Base-by-base conservation (phyloP, 495 filamentous ascomycete genomes). In the Xylaria scruposa region DNA sequence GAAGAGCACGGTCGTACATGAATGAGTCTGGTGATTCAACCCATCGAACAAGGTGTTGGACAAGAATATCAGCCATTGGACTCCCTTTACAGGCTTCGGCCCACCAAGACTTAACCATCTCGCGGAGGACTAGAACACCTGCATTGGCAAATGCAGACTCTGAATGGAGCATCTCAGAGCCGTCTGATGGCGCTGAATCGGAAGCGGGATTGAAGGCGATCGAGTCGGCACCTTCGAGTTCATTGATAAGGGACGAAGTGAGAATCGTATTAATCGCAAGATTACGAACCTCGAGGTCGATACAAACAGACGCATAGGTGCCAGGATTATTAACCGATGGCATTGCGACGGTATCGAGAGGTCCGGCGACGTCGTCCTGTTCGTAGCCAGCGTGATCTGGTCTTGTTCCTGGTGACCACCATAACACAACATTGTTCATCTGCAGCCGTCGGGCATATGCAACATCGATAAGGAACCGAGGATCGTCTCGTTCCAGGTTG, bases 81-180 rank as follows among this genome's bases (percentile, higher is more conserved):
- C 92, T 94, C 5, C 94, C 95, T 67, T 90, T 91, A 81, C 94
- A 97, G 13, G 96, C 96, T 83, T 98, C 94, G 0, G 90, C 89
- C 94, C 95, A 98, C 97, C 97, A 99, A 3, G 93, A 89, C 79
- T 97, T 98, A 72, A 99, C 96, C 96, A 99, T 98, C 79, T 98
- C 96, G 6, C 96, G 90, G 4, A 99, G 84, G 17, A 98, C 96
- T 26, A 90, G 86, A 7, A 97, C 90, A 46, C 95, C 93, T 12
- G 95, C 94, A 67, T 94, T 94, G 24, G 96, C 92, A 81, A 98
- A 98, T 0, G 95, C 93, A 70, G 93, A 95, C 69, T 98, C 95
- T 4, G 95, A 91, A 74, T 93, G 93, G 4, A 98, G 87, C 31
- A 91, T 85, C 60, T 93, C 92, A 19, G 77, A 77, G 1, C 81